A percentile compares a stretch with the other conserved stretches of the same genome.
phyloP scores from a whole-genome alignment of 1,284 basidiomycete genomes.

The Rhodofomes roseus region DNA sequence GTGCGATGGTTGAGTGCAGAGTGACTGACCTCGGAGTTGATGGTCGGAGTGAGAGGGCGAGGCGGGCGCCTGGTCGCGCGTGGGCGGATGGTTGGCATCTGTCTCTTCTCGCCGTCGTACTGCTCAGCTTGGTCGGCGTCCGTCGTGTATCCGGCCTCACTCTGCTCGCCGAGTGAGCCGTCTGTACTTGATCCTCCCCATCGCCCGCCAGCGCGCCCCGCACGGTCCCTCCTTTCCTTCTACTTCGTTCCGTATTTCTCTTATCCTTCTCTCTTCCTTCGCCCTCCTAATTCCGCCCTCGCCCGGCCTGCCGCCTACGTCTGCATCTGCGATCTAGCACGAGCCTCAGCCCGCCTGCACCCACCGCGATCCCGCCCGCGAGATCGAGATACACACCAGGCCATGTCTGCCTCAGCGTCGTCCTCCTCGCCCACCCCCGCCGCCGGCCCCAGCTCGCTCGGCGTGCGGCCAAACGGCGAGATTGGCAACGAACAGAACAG shows the following conservation, averaged over 20 bases:
- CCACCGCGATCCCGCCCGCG: slow-evolving; percentile 13
- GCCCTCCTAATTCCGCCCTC: neutral
- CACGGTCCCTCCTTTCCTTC: slow-evolving; percentile 2
- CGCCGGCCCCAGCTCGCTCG: slow-evolving; percentile 49
- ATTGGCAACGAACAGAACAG: slow-evolving; percentile 78
- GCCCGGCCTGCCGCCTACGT: slow-evolving; percentile 8
- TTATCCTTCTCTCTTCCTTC: neutral
- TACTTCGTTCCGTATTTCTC: slow-evolving; percentile 1
- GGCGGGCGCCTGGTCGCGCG: neutral
- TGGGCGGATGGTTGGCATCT: neutral
- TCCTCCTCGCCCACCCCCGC: slow-evolving; percentile 34
- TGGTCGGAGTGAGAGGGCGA: neutral
- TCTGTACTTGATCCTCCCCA: slow-evolving; percentile 1
- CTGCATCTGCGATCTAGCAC: slow-evolving; percentile 1
- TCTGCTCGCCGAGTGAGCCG: slow-evolving; percentile 5
- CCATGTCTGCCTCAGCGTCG: slow-evolving; percentile 19
- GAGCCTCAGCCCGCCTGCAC: neutral
- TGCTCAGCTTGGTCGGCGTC: slow-evolving; percentile 8
- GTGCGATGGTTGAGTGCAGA: no score
- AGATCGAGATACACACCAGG: neutral
- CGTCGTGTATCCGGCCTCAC: slow-evolving; percentile 3
- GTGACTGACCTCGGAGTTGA: no score
- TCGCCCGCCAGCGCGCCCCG: slow-evolving; percentile 6
- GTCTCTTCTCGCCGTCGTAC: slow-evolving; percentile 5
- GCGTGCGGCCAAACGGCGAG: slow-evolving; percentile 39